A percentile compares a stretch with the other conserved stretches of the same genome.
Conservation (phyloP, 305 asterid genomes). For the Solanum hybrid region DNA sequence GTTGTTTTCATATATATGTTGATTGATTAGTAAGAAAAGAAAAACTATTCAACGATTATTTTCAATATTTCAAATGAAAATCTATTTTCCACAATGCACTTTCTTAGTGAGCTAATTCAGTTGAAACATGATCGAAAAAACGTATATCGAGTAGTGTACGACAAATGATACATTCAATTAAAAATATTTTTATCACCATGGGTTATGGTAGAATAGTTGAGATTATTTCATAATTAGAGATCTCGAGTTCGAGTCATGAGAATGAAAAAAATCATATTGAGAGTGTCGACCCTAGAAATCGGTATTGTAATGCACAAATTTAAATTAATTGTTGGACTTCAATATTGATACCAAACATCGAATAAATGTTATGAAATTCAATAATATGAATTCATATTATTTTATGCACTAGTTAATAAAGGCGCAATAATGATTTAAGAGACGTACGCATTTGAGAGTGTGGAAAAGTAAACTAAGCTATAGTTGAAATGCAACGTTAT, state of each 20-base stretch:
- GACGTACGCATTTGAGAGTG: conserved; percentile 3
- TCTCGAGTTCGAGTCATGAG: background rate
- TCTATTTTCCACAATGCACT: too few species aligned
- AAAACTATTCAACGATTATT: too few species aligned
- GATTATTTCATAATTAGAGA: background rate
- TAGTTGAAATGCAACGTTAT: background rate
- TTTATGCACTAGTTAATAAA: background rate
- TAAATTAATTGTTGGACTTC: background rate
- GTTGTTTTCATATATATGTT: too few species aligned
- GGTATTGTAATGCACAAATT: background rate
- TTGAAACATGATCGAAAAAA: too few species aligned
- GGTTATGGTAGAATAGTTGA: background rate
- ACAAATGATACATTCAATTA: background rate
- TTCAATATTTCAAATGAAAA: too few species aligned
- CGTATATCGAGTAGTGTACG: background rate
- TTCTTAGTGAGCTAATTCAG: too few species aligned
- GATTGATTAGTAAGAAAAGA: background rate
- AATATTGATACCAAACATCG: background rate
- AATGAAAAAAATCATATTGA: background rate
- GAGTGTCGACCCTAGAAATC: rapidly evolving
- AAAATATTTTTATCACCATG: background rate
- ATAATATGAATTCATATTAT: background rate
- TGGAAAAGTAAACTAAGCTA: background rate
- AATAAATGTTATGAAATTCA: background rate
- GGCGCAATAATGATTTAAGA: background rate